Base-by-base conservation (phyloP, 1,284 basidiomycete genomes). In the Ceraceosorus guamensis region DNA sequence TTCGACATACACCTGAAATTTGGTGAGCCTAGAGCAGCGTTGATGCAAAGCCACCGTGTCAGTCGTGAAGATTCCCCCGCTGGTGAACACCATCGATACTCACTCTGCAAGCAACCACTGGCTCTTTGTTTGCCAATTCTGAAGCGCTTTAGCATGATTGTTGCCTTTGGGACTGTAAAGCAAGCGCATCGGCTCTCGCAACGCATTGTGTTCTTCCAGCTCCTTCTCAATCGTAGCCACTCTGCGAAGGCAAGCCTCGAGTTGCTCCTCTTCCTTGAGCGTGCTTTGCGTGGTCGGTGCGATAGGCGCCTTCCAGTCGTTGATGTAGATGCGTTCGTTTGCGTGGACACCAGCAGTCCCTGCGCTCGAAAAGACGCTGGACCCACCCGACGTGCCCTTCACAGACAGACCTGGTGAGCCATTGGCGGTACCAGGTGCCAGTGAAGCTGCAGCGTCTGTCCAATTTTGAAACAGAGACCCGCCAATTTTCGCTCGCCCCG, bases 1-100 rank as follows among this genome's bases (percentile, higher is more conserved):
- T 61, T 95, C 90, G 58, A 91, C 85, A 77, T 98, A 98, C n/a
- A 87, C 87, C 53, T 90, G 85, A 77, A 95, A 98, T 76, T 97
- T 97, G 75, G 91, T 87, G 50, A 91, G 88, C 46, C 97, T 79
- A 76, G 89, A 89, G 70, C 88, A 85, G 6, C 87, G 89, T 75
- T 89, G 91, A 68, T 85, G 86, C 76, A 90, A 87, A 61, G 33
- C 54, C n/a, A 37, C 16, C n/a, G 24, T 51, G 3, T 34, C 49
- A 46, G 39, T 51, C 16, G 5, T 8, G 5, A 5, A 16, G 18
- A 6, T 31, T 49, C 31, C 48, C 16, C 6, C 2, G 7, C 7
- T 3, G 33, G 37, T 6, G 10, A 7, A 49, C 31, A 8, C 32
- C 52, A n/a, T 31, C 6, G 3, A 8, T 24, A 24, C 6, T 18